Evolutionary conservation across 2,329 filamentous ascomycete species (phyloP).

Genomic region (Microsporum canis): DNA sequence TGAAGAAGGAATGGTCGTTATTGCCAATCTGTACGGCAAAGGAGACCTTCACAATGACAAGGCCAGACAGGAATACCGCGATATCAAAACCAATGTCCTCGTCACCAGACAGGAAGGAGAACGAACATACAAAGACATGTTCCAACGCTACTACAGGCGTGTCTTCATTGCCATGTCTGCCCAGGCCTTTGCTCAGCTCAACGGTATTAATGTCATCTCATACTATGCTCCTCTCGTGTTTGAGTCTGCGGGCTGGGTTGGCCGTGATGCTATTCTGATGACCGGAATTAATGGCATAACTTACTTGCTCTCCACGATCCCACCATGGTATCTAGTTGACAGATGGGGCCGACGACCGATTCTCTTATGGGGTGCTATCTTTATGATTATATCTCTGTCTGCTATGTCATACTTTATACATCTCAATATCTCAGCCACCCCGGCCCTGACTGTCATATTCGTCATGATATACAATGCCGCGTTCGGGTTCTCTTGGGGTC

Average conservation of each 20-base stretch:
- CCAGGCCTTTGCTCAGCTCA: constrained; percentile 87
- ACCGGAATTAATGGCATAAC: constrained; percentile 90
- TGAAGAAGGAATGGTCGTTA: constrained; percentile 95
- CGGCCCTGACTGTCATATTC: constrained; percentile 75
- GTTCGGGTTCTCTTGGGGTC: constrained; percentile 95
- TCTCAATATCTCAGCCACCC: constrained; percentile 66
- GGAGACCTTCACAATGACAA: constrained; percentile 90
- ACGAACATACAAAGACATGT: constrained; percentile 86
- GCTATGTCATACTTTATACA: constrained; percentile 92
- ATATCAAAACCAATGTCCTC: constrained; percentile 97
- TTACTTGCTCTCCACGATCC: constrained; percentile 83
- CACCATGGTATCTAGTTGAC: constrained; percentile 95
- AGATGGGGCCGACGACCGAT: constrained; percentile 81
- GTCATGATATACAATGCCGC: constrained; percentile 98
- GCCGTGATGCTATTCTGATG: constrained; percentile 87
- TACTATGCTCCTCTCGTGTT: constrained; percentile 97
- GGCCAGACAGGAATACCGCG: constrained; percentile 88
- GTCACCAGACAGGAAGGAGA: constrained; percentile 91
- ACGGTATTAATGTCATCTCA: constrained; percentile 98
- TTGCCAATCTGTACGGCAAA: constrained; percentile 91
- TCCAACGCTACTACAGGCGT: constrained; percentile 76
- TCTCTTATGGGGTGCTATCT: constrained; percentile 74
- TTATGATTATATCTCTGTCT: constrained; percentile 81
- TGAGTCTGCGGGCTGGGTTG: constrained; percentile 90
- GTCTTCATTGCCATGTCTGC: constrained; percentile 99